Conservation (phyloP, 352 stramenopile species). For the Peronospora destructor region DNA sequence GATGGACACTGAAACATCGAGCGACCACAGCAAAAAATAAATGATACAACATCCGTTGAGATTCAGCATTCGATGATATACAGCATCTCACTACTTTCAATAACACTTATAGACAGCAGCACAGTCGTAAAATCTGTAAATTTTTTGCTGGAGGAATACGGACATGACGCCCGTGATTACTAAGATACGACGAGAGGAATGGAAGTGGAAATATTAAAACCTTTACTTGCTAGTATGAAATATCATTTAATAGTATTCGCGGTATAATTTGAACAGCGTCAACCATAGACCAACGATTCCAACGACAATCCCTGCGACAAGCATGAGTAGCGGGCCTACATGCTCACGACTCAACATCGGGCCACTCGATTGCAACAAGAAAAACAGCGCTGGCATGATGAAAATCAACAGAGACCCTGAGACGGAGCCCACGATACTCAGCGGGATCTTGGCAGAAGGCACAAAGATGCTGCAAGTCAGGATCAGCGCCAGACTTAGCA, state of each 20-base stretch:
- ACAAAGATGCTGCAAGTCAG: conserved; percentile 67
- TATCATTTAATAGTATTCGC: conserved; percentile 32
- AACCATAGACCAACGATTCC: conserved; percentile 33
- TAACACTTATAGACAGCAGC: no score
- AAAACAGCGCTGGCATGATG: conserved; percentile 76
- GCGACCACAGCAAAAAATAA: no score
- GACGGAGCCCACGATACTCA: conserved; percentile 72
- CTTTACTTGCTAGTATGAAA: conserved; percentile 8
- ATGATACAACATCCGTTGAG: no score
- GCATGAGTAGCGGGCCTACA: conserved; percentile 53
- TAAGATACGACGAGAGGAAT: no score
- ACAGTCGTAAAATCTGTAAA: no score
- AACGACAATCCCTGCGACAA: conserved; percentile 41
- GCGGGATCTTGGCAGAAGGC: conserved; percentile 65
- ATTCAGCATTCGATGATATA: no score
- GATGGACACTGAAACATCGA: no score
- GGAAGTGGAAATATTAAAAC: conserved; percentile 12
- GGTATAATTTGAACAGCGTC: conserved; percentile 39
- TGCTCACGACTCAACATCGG: conserved; percentile 38
- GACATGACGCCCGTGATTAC: no score
- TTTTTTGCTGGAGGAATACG: no score
- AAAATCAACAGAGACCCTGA: conserved; percentile 77
- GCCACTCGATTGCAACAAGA: conserved; percentile 46
- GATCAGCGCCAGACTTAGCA: conserved; percentile 52
- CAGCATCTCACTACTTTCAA: no score